phyloP scores from a whole-genome alignment of 1,139 yeast genomes.

The Ogataea hybrid region DNA sequence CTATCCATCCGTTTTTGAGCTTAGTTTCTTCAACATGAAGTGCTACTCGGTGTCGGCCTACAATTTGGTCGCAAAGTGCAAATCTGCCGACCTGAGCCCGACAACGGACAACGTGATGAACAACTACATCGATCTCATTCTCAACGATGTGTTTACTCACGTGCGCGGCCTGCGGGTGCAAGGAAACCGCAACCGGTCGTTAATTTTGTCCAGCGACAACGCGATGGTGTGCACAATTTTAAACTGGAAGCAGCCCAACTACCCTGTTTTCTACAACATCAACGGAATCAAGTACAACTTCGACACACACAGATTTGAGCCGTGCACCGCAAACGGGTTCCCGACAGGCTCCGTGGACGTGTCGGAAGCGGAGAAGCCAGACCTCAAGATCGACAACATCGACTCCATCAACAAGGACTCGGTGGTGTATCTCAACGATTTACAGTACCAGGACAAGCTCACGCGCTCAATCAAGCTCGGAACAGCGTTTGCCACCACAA shows the following conservation, averaged over 20 bases:
- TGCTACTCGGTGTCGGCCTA: slow-evolving; percentile 17
- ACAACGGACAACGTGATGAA: slow-evolving; percentile 49
- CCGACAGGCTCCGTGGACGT: slow-evolving; percentile 10
- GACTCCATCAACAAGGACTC: slow-evolving; percentile 36
- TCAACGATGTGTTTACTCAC: slow-evolving; percentile 74
- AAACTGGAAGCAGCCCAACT: slow-evolving; percentile 98
- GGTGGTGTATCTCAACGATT: slow-evolving; percentile 29
- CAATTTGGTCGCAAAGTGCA: slow-evolving; percentile 20
- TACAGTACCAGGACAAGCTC: slow-evolving; percentile 32
- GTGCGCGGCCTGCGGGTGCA: slow-evolving; percentile 52
- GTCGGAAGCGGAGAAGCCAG: slow-evolving; percentile 14
- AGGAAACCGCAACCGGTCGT: slow-evolving; percentile 45
- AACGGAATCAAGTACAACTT: slow-evolving; percentile 52
- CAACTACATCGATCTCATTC: slow-evolving; percentile 68
- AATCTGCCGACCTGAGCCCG: slow-evolving; percentile 33
- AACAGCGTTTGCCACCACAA: slow-evolving; percentile 69
- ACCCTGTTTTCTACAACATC: slow-evolving; percentile 87
- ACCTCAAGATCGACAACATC: slow-evolving; percentile 33
- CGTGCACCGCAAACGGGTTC: slow-evolving; percentile 40
- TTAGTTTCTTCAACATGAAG: slow-evolving; percentile 28
- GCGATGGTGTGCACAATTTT: slow-evolving; percentile 86
- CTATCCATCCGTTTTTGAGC: slow-evolving; percentile 60
- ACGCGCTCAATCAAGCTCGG: slow-evolving; percentile 61
- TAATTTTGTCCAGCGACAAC: slow-evolving; percentile 82
- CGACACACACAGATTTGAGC: slow-evolving; percentile 32